Conservation (phyloP, 2,329 filamentous ascomycete genomes). For the Lasiodiplodia theobromae region DNA sequence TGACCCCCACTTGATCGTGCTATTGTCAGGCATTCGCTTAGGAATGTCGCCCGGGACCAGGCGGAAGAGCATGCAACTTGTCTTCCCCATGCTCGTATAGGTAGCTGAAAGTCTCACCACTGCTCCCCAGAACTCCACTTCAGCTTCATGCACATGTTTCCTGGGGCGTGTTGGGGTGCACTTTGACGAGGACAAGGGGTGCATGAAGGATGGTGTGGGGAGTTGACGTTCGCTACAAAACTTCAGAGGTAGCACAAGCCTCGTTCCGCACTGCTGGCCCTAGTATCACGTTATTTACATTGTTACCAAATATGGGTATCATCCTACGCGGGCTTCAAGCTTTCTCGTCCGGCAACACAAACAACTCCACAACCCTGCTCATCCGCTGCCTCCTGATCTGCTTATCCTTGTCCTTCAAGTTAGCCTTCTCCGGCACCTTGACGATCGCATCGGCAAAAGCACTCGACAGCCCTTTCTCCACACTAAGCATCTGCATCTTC, state of each 20-base stretch:
- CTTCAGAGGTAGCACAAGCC: background rate
- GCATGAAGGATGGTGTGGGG: background rate
- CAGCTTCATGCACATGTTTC: background rate
- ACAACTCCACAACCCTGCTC: conserved; percentile 72
- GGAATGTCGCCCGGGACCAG: background rate
- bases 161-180: background rate
- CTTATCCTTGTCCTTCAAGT: conserved; percentile 63
- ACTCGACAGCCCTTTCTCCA: conserved; percentile 69
- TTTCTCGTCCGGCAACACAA: conserved; percentile 54
- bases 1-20: background rate
- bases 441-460: conserved; percentile 72
- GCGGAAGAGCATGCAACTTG: background rate
- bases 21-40: background rate
- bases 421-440: conserved; percentile 47
- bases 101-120: background rate
- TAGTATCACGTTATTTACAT: background rate
- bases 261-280: background rate
- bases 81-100: conserved; percentile 2
- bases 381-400: conserved; percentile 69
- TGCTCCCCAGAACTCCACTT: background rate
- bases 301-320: conserved; percentile 17
- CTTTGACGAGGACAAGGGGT: background rate
- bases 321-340: background rate
- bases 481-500: conserved; percentile 45
- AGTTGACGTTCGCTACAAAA: background rate